Percentiles rank a stretch among this genome's conserved stretches.
Conservation (phyloP, 2,329 filamentous ascomycete species). For the Nannizziopsis barbatae region DNA sequence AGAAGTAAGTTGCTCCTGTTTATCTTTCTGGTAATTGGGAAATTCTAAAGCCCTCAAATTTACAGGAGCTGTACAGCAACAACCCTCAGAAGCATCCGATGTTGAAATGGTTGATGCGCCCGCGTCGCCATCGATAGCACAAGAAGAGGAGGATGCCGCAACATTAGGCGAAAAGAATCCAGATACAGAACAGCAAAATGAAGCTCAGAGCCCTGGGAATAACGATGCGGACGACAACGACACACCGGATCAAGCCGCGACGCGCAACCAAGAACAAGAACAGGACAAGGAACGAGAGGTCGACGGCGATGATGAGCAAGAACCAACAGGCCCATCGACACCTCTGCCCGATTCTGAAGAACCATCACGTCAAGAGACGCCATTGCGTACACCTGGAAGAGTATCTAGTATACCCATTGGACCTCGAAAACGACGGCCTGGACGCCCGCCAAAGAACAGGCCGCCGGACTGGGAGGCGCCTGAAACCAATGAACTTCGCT, state of each 20-base stretch:
- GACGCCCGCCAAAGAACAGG: constrained; percentile 73
- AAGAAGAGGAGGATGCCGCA: constrained; percentile 27
- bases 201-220: constrained; percentile 8
- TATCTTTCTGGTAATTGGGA: not conserved
- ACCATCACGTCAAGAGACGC: constrained; percentile 42
- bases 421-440: constrained; percentile 60
- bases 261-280: constrained; percentile 12
- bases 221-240: constrained; percentile 22
- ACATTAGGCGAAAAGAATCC: constrained; percentile 1
- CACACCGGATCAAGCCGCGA: constrained; percentile 19
- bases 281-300: constrained; percentile 22
- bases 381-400: constrained; percentile 35
- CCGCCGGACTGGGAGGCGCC: constrained; percentile 65
- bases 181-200: constrained; percentile 14
- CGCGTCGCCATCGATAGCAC: constrained; percentile 24
- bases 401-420: constrained; percentile 43
- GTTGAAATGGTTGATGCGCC: constrained; percentile 35
- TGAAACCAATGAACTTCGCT: constrained; percentile 36
- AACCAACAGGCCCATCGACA: constrained; percentile 32
- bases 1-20: not conserved
- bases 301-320: constrained; percentile 37
- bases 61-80: constrained; percentile 33
- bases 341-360: constrained; percentile 33
- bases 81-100: constrained; percentile 35
- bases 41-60: not conserved